Evolutionary conservation across 2,329 filamentous ascomycete species (phyloP).

Genomic region (Penicillium sp.): DNA sequence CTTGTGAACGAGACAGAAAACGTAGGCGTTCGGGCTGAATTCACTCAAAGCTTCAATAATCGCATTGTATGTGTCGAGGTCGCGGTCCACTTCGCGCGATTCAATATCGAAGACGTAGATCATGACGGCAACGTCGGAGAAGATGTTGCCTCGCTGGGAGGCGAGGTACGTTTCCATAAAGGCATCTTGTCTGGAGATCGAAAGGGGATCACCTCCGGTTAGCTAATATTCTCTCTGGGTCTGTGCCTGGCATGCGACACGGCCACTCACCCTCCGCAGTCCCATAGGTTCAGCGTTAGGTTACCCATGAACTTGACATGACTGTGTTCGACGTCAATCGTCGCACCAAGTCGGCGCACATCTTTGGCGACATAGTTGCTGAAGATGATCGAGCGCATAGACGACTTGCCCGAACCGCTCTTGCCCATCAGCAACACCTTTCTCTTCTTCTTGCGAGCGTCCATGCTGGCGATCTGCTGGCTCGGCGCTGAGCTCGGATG

Average conservation of each 20-base stretch:
- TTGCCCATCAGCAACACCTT: constrained; percentile 92
- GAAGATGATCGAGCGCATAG: constrained; percentile 98
- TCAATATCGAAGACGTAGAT: constrained; percentile 99
- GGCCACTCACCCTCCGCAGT: constrained; percentile 78
- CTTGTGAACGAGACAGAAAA: constrained; percentile 97
- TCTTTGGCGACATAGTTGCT: constrained; percentile 98
- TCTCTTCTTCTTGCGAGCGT: constrained; percentile 70
- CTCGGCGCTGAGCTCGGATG: constrained; percentile 23
- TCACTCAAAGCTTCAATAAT: constrained; percentile 88
- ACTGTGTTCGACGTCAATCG: constrained; percentile 97
- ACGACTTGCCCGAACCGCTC: constrained; percentile 95
- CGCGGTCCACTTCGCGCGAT: constrained; percentile 88
- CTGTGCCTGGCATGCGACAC: not conserved
- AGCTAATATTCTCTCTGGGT: not conserved
- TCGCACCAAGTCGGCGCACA: constrained; percentile 87
- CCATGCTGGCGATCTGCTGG: constrained; percentile 39
- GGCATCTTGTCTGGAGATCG: constrained; percentile 74
- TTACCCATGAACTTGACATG: constrained; percentile 99
- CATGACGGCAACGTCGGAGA: constrained; percentile 91
- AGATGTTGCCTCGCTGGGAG: constrained; percentile 93
- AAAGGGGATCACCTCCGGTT: not conserved
- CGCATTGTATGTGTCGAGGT: constrained; percentile 87
- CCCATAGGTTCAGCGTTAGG: constrained; percentile 95
- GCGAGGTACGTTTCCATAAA: constrained; percentile 99
- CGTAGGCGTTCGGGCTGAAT: constrained; percentile 76